Conservation (phyloP, 2,329 filamentous ascomycete species). For the Pseudogymnoascus pannorum region DNA sequence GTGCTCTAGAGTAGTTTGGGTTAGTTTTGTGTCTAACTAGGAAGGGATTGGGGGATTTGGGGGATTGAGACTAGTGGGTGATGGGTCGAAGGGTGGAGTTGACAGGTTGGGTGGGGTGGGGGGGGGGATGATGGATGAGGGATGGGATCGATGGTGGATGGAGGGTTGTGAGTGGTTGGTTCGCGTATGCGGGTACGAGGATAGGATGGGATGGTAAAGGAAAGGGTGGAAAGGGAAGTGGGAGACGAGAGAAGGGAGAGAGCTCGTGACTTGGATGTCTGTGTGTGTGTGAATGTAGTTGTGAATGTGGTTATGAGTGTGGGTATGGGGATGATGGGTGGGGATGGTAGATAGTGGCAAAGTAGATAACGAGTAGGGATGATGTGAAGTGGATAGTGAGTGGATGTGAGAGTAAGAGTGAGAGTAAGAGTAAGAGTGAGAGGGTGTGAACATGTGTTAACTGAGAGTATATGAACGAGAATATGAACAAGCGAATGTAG, state of each 20-base stretch:
- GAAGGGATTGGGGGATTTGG: constrained; percentile 22
- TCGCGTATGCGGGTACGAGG: not conserved
- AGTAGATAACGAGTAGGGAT: too few species aligned
- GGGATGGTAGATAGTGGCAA: too few species aligned
- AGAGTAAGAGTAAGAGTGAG: not conserved
- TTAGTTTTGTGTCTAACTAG: too few species aligned
- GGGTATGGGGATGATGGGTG: not conserved
- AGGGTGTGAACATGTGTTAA: not conserved
- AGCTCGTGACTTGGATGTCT: not conserved
- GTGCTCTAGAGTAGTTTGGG: too few species aligned
- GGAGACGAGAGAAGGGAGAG: not conserved
- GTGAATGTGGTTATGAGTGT: not conserved
- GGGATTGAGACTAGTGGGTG: constrained; percentile 9
- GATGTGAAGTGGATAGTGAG: too few species aligned
- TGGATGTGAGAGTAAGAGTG: too few species aligned
- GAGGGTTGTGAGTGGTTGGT: not conserved
- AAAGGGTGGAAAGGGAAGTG: too few species aligned
- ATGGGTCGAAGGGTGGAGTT: constrained; percentile 21
- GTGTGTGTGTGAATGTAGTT: too few species aligned
- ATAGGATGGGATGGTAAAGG: not conserved
- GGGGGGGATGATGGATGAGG: too few species aligned
- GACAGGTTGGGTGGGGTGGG: constrained; percentile 20
- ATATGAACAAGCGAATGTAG: not conserved
- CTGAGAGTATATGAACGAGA: not conserved
- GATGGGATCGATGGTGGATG: not conserved